Evolutionary conservation across 345 rosid species (phyloP), one percentile per base, ranked within the genome.

Genomic region (Bruguiera sexangula): DNA sequence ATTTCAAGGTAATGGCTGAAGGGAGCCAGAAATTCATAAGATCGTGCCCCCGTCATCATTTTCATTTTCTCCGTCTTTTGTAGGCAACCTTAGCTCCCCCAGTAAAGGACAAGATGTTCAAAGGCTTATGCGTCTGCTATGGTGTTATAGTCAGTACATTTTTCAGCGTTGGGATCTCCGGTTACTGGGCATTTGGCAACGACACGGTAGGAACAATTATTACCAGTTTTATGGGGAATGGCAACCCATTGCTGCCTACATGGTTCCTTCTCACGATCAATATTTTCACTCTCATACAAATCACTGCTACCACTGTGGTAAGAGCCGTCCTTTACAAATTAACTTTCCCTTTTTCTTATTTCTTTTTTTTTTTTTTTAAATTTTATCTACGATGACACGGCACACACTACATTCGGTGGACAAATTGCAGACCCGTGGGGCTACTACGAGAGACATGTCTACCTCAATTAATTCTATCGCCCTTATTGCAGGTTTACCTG

Each of bases 101-200:
- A 1, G 85, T 84, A 13, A 80, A 82, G 73, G 92, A 88, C 27
- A 85, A 88, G 80, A 84, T 85, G 89, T 82, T 84, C 58, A 88
- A 82, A 74, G 92, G 88, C 19, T 63, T 84, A 21, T 81, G 85
- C 61, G 36, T 85, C 0, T 88, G 89, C 61, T 88, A 79, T 57
- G 65, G 72, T 8, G 87, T 84, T 19, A 67, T 75, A 66, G 61
- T 69, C 6, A 51, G 46, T 67, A 78, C 89, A 6, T 85, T 36
- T 62, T 79, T 81, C 74, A 76, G 88, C 32, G 84, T 82, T 13
- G 85, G 70, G 0, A 65, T 87, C 29, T 84, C 88, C 8, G 88
- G 92, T 9, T 84, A 85, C 36, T 84, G 92, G 88, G 81, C 88
- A 27, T 88, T 85, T 52, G 89, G 89, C 6, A 85, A 79, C 63